A percentile compares a stretch with the other conserved stretches of the same genome.
Conservation (phyloP, 768 basidiomycete species). For the Cystobasidium onofrii region DNA sequence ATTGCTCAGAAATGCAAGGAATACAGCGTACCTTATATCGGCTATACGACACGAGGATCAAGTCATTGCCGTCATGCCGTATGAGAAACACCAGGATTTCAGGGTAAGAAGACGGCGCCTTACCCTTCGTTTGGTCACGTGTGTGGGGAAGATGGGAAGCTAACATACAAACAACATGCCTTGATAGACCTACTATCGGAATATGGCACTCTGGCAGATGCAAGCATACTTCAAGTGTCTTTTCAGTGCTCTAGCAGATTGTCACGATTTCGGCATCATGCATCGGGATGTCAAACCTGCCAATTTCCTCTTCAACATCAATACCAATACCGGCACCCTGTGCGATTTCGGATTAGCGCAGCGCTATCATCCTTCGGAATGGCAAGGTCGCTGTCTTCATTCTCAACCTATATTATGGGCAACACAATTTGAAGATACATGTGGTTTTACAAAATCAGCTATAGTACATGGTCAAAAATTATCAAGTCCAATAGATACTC, state of each 20-base stretch:
- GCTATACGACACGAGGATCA: conserved; percentile 87
- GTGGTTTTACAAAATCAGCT: neutral
- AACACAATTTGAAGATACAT: conserved; percentile 4
- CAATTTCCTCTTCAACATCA: conserved; percentile 87
- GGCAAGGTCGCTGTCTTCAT: conserved; percentile 60
- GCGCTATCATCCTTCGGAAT: conserved; percentile 35
- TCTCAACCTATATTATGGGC: conserved; percentile 46
- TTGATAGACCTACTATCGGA: conserved; percentile 62
- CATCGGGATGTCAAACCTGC: conserved; percentile 99
- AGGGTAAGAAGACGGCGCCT: conserved; percentile 55
- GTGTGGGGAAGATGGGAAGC: neutral
- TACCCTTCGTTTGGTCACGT: neutral
- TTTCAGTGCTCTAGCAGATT: conserved; percentile 78
- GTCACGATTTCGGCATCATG: conserved; percentile 93
- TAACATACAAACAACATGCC: neutral
- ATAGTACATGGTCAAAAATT: neutral
- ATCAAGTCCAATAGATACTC: neutral
- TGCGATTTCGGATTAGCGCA: conserved; percentile 95
- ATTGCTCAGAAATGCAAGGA: conserved; percentile 46
- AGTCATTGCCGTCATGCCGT: conserved; percentile 88
- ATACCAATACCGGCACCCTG: conserved; percentile 69
- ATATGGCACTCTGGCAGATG: conserved; percentile 64
- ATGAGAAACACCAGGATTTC: conserved; percentile 85
- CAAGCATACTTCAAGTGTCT: conserved; percentile 83
- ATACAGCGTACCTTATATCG: conserved; percentile 82